A percentile compares a stretch with the other conserved stretches of the same genome.
These are phyloP conservation scores for Curvularia eragrostidis DNA, from an alignment of 2,329 filamentous ascomycete genomes.

Conservation along the genomic window DNA sequence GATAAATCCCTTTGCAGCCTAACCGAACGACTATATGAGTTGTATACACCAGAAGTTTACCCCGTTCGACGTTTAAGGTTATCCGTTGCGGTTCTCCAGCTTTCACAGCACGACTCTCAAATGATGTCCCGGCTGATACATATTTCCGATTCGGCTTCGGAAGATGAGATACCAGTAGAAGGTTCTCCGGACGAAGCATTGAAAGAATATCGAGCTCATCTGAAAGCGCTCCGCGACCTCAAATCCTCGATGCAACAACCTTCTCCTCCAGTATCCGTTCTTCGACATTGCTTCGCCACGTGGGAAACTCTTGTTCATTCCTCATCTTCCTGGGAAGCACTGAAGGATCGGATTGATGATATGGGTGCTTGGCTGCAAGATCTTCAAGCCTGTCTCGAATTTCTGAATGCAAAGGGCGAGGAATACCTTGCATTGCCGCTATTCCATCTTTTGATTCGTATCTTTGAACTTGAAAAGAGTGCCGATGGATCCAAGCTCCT, in stretches of 20 bases:
- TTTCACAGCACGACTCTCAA: conserved; percentile 66
- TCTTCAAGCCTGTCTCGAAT: conserved; percentile 62
- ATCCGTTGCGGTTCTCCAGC: conserved; percentile 35
- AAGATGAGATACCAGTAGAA: conserved; percentile 1
- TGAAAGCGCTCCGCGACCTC: conserved; percentile 49
- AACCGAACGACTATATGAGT: conserved; percentile 28
- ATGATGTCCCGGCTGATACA: conserved; percentile 51
- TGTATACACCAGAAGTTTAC: conserved; percentile 38
- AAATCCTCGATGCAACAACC: conserved; percentile 52
- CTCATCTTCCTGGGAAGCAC: conserved; percentile 42
- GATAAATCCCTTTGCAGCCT: conserved; percentile 34
- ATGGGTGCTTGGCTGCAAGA: conserved; percentile 58
- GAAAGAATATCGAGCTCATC: conserved; percentile 42
- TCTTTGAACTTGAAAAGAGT: conserved; percentile 55
- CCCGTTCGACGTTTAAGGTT: conserved; percentile 45
- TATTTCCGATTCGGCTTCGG: not conserved
- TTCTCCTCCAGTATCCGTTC: conserved; percentile 25
- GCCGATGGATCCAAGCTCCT: conserved; percentile 51
- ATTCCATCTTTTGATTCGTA: conserved; percentile 57
- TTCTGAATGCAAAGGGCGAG: conserved; percentile 63
- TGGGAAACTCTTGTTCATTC: conserved; percentile 51
- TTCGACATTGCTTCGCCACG: conserved; percentile 42
- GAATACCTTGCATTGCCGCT: conserved; percentile 58
- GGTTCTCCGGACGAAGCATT: conserved; percentile 45
- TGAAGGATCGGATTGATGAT: conserved; percentile 59